These are phyloP conservation scores for Sporisorium reilianum DNA, from an alignment of 1,284 basidiomycete species.

Conservation along the genomic window DNA sequence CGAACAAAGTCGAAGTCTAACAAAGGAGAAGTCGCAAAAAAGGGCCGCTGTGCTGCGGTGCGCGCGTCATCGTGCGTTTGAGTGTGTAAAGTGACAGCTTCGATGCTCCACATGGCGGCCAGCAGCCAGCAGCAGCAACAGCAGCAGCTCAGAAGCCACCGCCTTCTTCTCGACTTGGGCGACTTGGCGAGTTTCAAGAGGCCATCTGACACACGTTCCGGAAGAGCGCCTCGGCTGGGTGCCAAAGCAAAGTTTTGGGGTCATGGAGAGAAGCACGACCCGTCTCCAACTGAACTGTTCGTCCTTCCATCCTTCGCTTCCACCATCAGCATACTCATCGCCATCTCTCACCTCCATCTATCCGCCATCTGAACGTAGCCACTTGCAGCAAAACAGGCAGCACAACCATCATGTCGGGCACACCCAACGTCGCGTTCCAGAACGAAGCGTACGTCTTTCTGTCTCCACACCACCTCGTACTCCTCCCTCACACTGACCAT, in stretches of 20 bases:
- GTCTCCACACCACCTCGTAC: too few relatives aligned
- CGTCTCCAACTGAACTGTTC: neutral
- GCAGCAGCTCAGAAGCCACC: neutral
- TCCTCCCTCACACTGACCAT: too few relatives aligned
- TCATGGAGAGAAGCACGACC: neutral
- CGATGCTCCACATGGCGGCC: neutral
- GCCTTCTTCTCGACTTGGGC: too few relatives aligned
- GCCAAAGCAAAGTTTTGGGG: neutral
- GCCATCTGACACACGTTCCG: too few relatives aligned
- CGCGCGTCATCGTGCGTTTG: constrained; percentile 35
- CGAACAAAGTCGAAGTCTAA: neutral
- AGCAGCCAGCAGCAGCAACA: neutral
- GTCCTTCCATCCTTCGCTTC: neutral
- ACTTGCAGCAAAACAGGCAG: too few relatives aligned
- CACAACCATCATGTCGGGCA: constrained; percentile 21
- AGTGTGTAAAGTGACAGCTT: neutral
- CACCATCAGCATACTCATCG: neutral
- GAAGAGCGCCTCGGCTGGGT: too few relatives aligned
- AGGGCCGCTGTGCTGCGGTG: neutral
- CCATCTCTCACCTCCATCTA: too few relatives aligned
- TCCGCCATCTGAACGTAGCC: too few relatives aligned
- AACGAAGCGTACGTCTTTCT: constrained; percentile 44
- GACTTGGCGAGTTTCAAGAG: too few relatives aligned
- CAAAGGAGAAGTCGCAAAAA: too few relatives aligned
- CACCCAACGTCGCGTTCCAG: constrained; percentile 51